A percentile compares a stretch with the other conserved stretches of the same genome.
These are phyloP conservation scores for Starmerella riodocensis DNA, from an alignment of 805 yeast species.

Conservation along the genomic window DNA sequence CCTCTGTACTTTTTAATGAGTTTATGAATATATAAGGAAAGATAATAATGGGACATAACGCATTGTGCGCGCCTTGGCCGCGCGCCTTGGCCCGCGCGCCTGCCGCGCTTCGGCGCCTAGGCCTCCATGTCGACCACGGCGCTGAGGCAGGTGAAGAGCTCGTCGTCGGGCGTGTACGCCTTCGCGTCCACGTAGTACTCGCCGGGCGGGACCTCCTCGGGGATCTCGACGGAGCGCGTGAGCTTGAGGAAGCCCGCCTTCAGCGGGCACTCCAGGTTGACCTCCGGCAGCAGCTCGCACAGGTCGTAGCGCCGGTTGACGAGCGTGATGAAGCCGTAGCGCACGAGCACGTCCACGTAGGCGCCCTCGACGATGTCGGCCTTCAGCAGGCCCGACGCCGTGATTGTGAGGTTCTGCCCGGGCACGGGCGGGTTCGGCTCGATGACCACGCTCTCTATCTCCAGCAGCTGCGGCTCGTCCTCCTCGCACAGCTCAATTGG, in stretches of 20 bases:
- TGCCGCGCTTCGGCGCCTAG: too few relatives aligned
- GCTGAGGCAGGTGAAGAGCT: constrained; percentile 67
- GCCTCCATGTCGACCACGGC: constrained; percentile 33
- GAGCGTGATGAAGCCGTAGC: constrained; percentile 80
- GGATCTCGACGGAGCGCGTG: constrained; percentile 65
- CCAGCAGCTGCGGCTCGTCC: constrained; percentile 47
- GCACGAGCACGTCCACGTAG: constrained; percentile 85
- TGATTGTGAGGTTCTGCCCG: constrained; percentile 70
- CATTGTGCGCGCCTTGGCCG: too few relatives aligned
- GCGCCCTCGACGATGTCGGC: constrained; percentile 65
- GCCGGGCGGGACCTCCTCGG: constrained; percentile 91
- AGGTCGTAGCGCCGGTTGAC: constrained; percentile 83
- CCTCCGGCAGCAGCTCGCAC: constrained; percentile 75
- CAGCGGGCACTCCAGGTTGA: constrained; percentile 77
- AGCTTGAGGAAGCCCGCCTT: constrained; percentile 53
- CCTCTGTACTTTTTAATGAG: too few relatives aligned
- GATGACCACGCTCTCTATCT: constrained; percentile 45
- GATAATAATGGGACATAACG: too few relatives aligned
- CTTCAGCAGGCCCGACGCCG: constrained; percentile 54
- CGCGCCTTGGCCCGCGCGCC: too few relatives aligned
- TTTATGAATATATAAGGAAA: neutral
- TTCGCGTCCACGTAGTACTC: constrained; percentile 74
- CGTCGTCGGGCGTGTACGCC: constrained; percentile 78
- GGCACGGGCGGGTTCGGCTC: constrained; percentile 80
- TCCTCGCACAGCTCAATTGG: constrained; percentile 72